phyloP scores from a whole-genome alignment of 306 rosid species.

The Quercus engelmannii region DNA sequence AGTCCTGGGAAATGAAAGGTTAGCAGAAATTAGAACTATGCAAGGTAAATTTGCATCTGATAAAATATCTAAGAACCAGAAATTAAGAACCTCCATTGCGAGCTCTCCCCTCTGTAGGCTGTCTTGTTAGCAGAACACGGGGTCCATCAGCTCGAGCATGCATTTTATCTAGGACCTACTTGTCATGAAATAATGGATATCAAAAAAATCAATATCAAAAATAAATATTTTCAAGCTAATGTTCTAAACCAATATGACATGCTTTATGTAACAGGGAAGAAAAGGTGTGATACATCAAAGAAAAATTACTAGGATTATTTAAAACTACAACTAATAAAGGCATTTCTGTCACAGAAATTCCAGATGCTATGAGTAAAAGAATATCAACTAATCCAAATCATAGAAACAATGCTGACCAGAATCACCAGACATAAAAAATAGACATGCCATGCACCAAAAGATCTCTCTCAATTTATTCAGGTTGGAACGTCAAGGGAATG shows the following conservation, averaged over 20 bases:
- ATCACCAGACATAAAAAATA: not conserved
- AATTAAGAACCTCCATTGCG: constrained; percentile 75
- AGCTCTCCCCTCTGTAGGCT: constrained; percentile 95
- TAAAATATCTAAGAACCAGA: constrained; percentile 9
- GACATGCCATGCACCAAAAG: not conserved
- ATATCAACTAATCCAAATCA: not conserved
- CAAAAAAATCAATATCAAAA: not conserved
- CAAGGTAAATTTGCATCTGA: not conserved
- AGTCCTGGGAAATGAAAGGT: constrained; percentile 50
- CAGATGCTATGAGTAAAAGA: not conserved
- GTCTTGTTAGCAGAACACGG: constrained; percentile 68
- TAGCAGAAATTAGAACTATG: not conserved
- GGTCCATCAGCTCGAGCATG: constrained; percentile 95
- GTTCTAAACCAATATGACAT: not conserved
- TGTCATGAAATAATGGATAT: constrained; percentile 15
- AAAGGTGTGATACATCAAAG: not conserved
- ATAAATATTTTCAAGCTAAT: not conserved
- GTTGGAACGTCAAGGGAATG: not conserved
- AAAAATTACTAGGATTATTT: not conserved
- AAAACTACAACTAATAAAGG: not conserved
- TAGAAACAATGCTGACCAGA: not conserved
- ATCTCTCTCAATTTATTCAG: not conserved
- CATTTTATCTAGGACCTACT: constrained; percentile 89
- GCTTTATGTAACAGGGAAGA: not conserved
- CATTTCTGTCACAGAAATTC: not conserved